Conservation (phyloP, 2,329 filamentous ascomycete species). For the Alternaria viburni region DNA sequence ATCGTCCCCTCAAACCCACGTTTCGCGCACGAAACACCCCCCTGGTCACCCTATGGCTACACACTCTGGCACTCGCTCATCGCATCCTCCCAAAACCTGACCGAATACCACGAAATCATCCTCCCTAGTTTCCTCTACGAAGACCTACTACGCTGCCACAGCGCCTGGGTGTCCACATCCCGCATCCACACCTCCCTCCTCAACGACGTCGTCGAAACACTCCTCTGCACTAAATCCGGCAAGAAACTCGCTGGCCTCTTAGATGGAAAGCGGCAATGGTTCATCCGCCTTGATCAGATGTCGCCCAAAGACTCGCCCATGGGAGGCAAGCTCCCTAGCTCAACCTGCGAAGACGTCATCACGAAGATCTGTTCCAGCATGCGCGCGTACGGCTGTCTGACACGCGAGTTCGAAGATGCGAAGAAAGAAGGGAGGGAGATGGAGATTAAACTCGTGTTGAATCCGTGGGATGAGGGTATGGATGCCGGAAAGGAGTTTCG, state of each 20-base stretch:
- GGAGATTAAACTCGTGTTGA: conserved; percentile 47
- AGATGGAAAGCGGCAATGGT: conserved; percentile 29
- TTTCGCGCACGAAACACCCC: conserved; percentile 20
- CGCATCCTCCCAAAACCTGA: conserved; percentile 43
- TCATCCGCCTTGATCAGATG: conserved; percentile 53
- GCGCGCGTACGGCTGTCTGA: conserved; percentile 46
- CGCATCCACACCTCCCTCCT: background rate
- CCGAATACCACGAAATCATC: conserved; percentile 21
- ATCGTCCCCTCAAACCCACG: conserved; percentile 3
- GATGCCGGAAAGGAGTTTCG: conserved; percentile 50
- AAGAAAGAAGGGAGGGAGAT: conserved; percentile 19
- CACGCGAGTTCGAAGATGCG: conserved; percentile 17
- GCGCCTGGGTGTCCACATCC: conserved; percentile 5
- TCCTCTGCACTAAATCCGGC: background rate
- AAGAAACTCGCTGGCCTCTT: conserved; percentile 4
- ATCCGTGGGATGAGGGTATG: conserved; percentile 53
- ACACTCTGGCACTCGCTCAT: conserved; percentile 53
- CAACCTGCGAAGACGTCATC: conserved; percentile 7
- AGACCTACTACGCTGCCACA: conserved; percentile 36
- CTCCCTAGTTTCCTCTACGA: conserved; percentile 30
- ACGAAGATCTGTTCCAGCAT: conserved; percentile 49
- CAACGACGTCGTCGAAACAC: conserved; percentile 4
- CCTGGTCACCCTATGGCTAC: conserved; percentile 48
- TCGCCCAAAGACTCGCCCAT: conserved; percentile 51
- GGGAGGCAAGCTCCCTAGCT: background rate